Evolutionary conservation across 805 yeast genomes (phyloP), one percentile per base, ranked within the genome.

Genomic region (Deakozyma indianensis): DNA sequence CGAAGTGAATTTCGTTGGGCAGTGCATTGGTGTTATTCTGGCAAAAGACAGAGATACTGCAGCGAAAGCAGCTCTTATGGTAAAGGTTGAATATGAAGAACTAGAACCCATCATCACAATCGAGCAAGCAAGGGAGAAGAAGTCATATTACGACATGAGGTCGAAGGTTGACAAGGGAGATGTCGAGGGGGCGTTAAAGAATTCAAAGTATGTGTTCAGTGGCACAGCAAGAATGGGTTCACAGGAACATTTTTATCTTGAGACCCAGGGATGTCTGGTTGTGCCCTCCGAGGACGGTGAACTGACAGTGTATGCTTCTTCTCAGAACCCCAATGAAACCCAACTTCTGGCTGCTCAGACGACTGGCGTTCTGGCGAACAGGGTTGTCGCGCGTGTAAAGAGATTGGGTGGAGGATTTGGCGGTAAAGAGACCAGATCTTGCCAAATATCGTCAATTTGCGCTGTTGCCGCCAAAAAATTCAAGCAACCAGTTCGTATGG

Each of bases 391-490:
- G 22, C 56, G 65, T 16, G 69, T 63, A 16, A 70, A 70, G 51
- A 57, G 74, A 43, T 53, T 70, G 3, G 75, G 75, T 22, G 75
- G 75, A 43, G 75, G 75, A 1, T 70, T 70, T 51, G 75, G 75
- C 22, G 75, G 75, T 42, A 70, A 70, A 48, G 75, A 70, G 50
- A 63, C 70, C 2, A 56, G 74, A 42, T 57, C 70, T 3, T 58
- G 68, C 22, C 70, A 59, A 45, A 49, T 61, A 18, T 62, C 71
- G 1, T 57, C 68, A 1, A 44, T 69, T 27, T 67, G 69, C 1
- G 63, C 69, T 4, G 56, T 69, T 7, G 71, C 67, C 15, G 74
- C 75, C 2, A 58, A 58, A 45, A 70, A 70, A 48, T 65, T 61
- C 53, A 58, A 59, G 25, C 53, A 65, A 43, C 73, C 75, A 1